Evolutionary conservation across 495 filamentous ascomycete species (phyloP).

Genomic region (Xylaria grammica): DNA sequence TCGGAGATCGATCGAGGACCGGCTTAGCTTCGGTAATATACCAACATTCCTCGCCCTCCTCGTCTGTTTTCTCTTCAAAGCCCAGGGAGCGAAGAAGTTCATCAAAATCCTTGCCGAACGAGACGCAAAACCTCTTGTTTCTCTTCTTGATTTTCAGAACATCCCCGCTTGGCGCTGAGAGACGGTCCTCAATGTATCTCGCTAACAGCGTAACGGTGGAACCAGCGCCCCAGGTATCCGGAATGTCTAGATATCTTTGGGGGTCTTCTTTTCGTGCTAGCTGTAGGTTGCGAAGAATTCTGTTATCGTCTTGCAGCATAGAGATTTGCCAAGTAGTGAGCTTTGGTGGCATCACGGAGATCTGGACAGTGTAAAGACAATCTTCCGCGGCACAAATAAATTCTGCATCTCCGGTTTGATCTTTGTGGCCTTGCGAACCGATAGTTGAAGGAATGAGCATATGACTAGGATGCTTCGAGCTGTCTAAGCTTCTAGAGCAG

Average conservation of each 20-base stretch:
- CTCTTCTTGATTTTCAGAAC: slow-evolving; percentile 63
- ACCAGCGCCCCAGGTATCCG: slow-evolving; percentile 50
- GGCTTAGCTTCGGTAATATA: slow-evolving; percentile 27
- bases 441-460: slow-evolving; percentile 29
- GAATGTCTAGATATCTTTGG: slow-evolving; percentile 61
- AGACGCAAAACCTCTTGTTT: slow-evolving; percentile 74
- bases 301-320: slow-evolving; percentile 60
- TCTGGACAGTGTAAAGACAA: slow-evolving; percentile 60
- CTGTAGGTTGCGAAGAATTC: slow-evolving; percentile 59
- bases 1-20: neutral
- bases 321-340: slow-evolving; percentile 36
- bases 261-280: slow-evolving; percentile 61
- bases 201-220: slow-evolving; percentile 33
- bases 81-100: slow-evolving; percentile 67
- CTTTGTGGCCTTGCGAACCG: slow-evolving; percentile 1
- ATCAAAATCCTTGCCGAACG: slow-evolving; percentile 69
- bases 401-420: slow-evolving; percentile 19
- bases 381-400: slow-evolving; percentile 66
- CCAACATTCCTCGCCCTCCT: slow-evolving; percentile 34
- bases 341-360: slow-evolving; percentile 58
- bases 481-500: neutral
- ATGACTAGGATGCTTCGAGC: slow-evolving; percentile 28
- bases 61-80: slow-evolving; percentile 51
- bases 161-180: slow-evolving; percentile 3
- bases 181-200: slow-evolving; percentile 21